Percentiles rank a stretch among this genome's conserved stretches.
phyloP scores from a whole-genome alignment of 2,329 filamentous ascomycete genomes.

The Stachybotrys chlorohalonatus region DNA sequence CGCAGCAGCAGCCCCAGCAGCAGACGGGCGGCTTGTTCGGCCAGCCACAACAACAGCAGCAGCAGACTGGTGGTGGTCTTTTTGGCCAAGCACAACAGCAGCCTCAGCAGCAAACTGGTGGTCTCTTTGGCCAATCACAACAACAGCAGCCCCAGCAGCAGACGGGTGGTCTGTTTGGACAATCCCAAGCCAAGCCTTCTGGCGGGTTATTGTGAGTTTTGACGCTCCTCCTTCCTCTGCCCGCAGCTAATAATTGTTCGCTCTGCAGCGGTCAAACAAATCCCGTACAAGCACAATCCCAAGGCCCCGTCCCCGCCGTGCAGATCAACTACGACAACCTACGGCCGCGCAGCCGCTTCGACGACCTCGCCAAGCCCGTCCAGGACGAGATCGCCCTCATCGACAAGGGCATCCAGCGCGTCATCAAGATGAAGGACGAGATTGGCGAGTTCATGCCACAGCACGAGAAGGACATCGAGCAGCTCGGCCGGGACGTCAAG shows the following conservation, averaged over 20 bases:
- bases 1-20: constrained; percentile 6
- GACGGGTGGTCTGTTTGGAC: constrained; percentile 19
- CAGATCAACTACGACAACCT: constrained; percentile 73
- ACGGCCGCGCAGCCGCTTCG: constrained; percentile 81
- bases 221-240: not conserved
- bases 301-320: constrained; percentile 56
- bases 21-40: constrained; percentile 16
- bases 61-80: constrained; percentile 13
- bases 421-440: constrained; percentile 70
- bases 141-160: constrained; percentile 6
- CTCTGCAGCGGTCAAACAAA: constrained; percentile 5
- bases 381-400: constrained; percentile 70
- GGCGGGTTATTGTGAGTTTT: constrained; percentile 22
- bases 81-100: constrained; percentile 14
- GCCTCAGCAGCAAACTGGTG: constrained; percentile 8
- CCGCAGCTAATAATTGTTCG: constrained; percentile 7
- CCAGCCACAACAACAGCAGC: constrained; percentile 1
- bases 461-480: constrained; percentile 38
- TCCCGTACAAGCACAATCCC: constrained; percentile 22
- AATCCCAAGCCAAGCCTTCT: constrained; percentile 22
- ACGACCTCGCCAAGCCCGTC: constrained; percentile 75
- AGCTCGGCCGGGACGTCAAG: constrained; percentile 36
- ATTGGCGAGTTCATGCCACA: constrained; percentile 59
- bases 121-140: constrained; percentile 21
- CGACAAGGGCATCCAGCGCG: constrained; percentile 71